A percentile compares a stretch with the other conserved stretches of the same genome.
phyloP scores from a whole-genome alignment of 176 grass and related monocot species.

The Oryza nivara region DNA sequence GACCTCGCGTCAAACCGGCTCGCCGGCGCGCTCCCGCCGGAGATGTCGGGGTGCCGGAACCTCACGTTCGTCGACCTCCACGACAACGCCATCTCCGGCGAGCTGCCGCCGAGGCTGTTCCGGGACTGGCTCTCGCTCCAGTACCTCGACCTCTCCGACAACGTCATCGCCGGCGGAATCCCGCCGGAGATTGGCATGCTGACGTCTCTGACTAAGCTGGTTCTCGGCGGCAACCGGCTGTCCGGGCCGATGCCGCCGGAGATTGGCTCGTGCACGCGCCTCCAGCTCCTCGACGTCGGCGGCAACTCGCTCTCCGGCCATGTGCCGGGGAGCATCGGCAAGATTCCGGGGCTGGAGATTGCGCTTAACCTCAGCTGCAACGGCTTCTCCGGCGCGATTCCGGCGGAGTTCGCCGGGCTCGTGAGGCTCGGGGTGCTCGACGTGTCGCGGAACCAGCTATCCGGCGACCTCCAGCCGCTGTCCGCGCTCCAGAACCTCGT shows the following conservation, averaged over 20 bases:
- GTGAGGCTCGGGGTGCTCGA: conserved; percentile 56
- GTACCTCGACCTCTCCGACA: conserved; percentile 82
- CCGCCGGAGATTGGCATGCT: conserved; percentile 61
- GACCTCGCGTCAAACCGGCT: conserved; percentile 76
- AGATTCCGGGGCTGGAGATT: conserved; percentile 75
- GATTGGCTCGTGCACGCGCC: conserved; percentile 77
- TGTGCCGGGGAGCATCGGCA: conserved; percentile 65
- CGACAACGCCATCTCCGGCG: conserved; percentile 63
- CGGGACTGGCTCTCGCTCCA: conserved; percentile 61
- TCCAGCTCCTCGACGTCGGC: conserved; percentile 80
- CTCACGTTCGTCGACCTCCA: conserved; percentile 87
- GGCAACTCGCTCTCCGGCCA: conserved; percentile 60
- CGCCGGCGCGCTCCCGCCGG: conserved; percentile 44
- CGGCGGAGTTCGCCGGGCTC: conserved; percentile 52
- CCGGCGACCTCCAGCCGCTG: conserved; percentile 50
- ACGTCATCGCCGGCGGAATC: conserved; percentile 50
- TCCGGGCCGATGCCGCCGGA: conserved; percentile 55
- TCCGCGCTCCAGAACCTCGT: conserved; percentile 62
- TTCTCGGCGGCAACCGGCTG: conserved; percentile 61
- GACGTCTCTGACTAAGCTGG: conserved; percentile 74
- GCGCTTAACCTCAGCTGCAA: conserved; percentile 83
- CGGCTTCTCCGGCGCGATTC: conserved; percentile 59
- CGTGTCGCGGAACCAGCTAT: conserved; percentile 65
- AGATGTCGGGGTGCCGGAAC: conserved; percentile 62
- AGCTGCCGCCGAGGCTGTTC: conserved; percentile 51